A percentile compares a stretch with the other conserved stretches of the same genome.
Conservation (phyloP, 2,329 filamentous ascomycete genomes). For the Alternaria novae-zelandiae region DNA sequence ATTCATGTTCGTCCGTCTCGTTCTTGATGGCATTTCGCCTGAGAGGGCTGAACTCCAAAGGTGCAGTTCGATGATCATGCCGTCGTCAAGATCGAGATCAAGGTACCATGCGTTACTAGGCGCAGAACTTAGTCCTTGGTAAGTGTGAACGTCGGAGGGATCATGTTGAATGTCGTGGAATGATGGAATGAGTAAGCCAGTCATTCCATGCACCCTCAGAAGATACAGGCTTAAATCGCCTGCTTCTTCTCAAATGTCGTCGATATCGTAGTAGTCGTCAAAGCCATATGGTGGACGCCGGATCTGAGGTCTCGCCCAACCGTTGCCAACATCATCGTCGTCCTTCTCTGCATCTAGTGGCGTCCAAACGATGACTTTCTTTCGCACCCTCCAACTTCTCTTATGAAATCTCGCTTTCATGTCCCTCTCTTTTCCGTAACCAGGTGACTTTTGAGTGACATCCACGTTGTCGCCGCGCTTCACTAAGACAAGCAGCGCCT, state of each 20-base stretch:
- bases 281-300: slow-evolving; percentile 12
- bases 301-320: slow-evolving; percentile 19
- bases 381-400: slow-evolving; percentile 17
- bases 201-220: background rate
- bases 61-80: background rate
- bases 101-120: background rate
- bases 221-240: background rate
- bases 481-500: slow-evolving; percentile 14
- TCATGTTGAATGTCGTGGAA: background rate
- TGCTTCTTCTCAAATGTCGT: slow-evolving; percentile 11
- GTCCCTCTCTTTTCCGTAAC: slow-evolving; percentile 19
- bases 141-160: background rate
- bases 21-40: background rate
- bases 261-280: slow-evolving; percentile 21
- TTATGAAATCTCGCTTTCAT: slow-evolving; percentile 21
- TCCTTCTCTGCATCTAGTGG: slow-evolving; percentile 13
- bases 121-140: background rate
- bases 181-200: background rate
- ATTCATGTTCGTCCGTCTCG: background rate
- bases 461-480: slow-evolving; percentile 15
- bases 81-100: background rate
- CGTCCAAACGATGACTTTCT: slow-evolving; percentile 22
- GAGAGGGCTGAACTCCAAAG: background rate
- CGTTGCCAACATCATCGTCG: slow-evolving; percentile 19
- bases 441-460: slow-evolving; percentile 11